Evolutionary conservation across 2,329 filamentous ascomycete genomes (phyloP), one percentile per base, ranked within the genome.

Genomic region (Botrytis hyacinthi): DNA sequence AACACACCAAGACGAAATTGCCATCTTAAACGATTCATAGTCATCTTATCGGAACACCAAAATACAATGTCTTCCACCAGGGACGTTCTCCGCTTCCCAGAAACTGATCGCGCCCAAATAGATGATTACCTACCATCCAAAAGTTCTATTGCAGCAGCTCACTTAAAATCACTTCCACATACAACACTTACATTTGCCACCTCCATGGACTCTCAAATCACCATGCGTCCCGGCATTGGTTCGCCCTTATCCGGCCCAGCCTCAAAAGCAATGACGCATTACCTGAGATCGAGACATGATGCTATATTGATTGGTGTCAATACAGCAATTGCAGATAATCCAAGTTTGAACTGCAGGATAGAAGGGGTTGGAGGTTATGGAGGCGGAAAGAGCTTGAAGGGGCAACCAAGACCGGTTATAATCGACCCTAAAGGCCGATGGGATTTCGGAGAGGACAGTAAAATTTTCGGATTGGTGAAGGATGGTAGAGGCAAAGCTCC

Each of bases 201-300:
- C 18, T 98, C 95, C 6, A 91, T 99, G 77, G 95, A 98, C 84
- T 91, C 92, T 59, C 89, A 90, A 54, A 67, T 78, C 29, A 67
- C 77, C 5, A 74, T 78, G 12, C 76, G 85, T 18, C 88, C 87
- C 10, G 94, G 94, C 22, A 86, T 90, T n/a, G 92, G 92, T 77
- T 98, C 95, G 3, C 86, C 88, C 0, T 88, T 98, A 22, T 98
- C 95, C 1, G 95, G 95, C 5, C 88, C 92, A 0, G 86, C 91
- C 76, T 93, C 93, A 54, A 97, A 97, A 82, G 88, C 93, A 71
- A 97, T 98, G 93, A 98, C 95, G 0, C 95, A 98, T 82, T 93
- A 92, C 81, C 88, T 98, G 42, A 93, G 95, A 78, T 91, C 91
- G 20, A 88, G 87, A 26, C 94, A 98, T 83, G 90, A 93, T 76